Base-by-base conservation (phyloP, 805 yeast species). In the Saturnispora sekii region DNA sequence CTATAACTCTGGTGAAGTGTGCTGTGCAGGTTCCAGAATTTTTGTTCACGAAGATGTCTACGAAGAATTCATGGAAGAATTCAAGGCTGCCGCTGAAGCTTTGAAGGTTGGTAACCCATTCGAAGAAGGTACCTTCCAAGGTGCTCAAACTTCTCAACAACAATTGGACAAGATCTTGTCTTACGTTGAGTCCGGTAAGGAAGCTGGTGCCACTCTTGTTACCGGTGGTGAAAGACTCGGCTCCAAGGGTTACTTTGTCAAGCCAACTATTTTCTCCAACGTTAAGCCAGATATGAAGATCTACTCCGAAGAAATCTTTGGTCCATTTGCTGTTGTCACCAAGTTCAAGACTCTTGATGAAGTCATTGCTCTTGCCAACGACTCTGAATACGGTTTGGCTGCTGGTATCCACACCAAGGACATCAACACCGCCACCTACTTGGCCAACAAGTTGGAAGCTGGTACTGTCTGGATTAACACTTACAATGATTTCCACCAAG, bases 401-500 rank as follows among this genome's bases (percentile, higher is more conserved):
- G 84, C 89, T 51, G 89, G 88, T 70, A 69, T 83, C 48, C 88
- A 82, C 68, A 78, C 89, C 43, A 65, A 71, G 51, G 73, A 73
- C 58, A 53, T 82, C 41, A 72, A 74, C 66, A 79, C 74, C 51
- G 84, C 84, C 40, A 60, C 76, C 46, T 73, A 70, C 39, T 84
- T 81, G 47, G 68, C 88, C 39, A 74, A 75, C 65, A 73, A 71
- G 67, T 61, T 83, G 48, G 74, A 76, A 60, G 79, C 88, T 43
- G 90, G 90, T 67, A 79, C 87, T 38, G 76, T 83, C 50, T 83
- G 89, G 88, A 68, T 81, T 51, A 83, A 83, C 72, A 81, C 88
- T 47, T 82, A 81, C 67, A 82, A 82, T 59, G 87, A 81, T 61
- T 81, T 82, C 75, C 78, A 82, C 60, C 76, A 73, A 43, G 68